Evolutionary conservation across 2,329 filamentous ascomycete genomes (phyloP), one percentile per base, ranked within the genome.

Genomic region (Polychaeton citri): DNA sequence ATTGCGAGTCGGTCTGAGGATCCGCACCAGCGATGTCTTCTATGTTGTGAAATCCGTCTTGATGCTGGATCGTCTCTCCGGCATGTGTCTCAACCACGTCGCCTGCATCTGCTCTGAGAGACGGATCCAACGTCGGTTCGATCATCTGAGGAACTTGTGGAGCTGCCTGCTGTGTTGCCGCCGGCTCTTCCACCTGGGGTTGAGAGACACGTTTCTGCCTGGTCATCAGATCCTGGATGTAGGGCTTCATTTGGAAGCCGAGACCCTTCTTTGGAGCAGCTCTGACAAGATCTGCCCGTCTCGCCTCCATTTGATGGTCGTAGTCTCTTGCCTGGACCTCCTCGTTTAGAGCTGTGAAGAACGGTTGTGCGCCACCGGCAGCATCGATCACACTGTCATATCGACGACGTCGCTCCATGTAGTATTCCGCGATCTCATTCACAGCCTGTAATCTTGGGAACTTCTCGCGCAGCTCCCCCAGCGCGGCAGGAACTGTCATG

Each of bases 401-500:
- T 39, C 74, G 66, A 7, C 31, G 20, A 33, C 42, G 38, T 21
- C 52, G 50, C 8, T 34, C 19, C 2, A 43, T 39, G 34, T 40
- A 47, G 36, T 52, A 56, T 12, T 35, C 28, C 10, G 52, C 16
- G 3, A 43, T 49, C 6, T 59, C 51, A 1, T 63, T 43, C 5
- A 69, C 48, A 35, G 74, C 70, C 2, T 53, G 45, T 1, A 58
- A 45, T 71, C 71, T 76, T 3, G 63, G 58, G 46, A 66, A 78
- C 2, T 48, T 42, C 2, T 52, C 48, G 21, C 61, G 58, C 4
- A 78, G 43, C 1, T 46, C 50, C 3, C 62, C 60, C 18, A 70
- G 49, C 30, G 69, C 62, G 10, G 65, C 50, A 3, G 49, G 24
- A 12, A 28, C 7, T 5, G 24, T 12, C 24, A 28, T 5, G 5